Evolutionary conservation across 495 filamentous ascomycete species (phyloP), one percentile per base, ranked within the genome.

Genomic region (Lepraria neglecta): DNA sequence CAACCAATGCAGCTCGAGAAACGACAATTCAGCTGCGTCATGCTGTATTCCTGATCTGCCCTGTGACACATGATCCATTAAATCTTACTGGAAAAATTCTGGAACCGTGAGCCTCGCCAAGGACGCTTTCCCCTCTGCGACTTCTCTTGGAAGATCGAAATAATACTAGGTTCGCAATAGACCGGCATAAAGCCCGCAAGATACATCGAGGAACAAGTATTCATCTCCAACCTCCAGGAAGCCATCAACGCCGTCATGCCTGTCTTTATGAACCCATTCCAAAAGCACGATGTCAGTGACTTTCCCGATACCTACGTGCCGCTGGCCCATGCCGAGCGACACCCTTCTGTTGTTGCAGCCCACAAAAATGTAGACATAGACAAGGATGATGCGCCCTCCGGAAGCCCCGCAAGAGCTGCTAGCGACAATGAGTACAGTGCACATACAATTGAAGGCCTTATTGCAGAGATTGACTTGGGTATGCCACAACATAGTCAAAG

Each of bases 301-400:
- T 81, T 79, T 65, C 74, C 77, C 1, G 74, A 76, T 14, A 79
- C 82, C n/a, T 75, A 80, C 19, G 73, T 83, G 2, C 80, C 80
- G 12, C 69, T 84, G 45, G 68, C 75, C n/a, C 68, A 75, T 59
- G 75, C 72, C 19, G 70, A 72, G 14, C 72, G 69, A 31, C 72
- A 72, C 60, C 60, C 64, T 33, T 72, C 68, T 9, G 46, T 71
- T 24, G 53, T 60, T 42, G 48, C 69, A 38, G 60, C 52, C 17
- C 65, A 71, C 14, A 57, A 76, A 43, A 71, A 74, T 44, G 71
- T 71, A 47, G 71, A 74, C 44, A 72, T 70, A 47, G 43, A 47
- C 59, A 61, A 65, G 28, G 65, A 59, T 27, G 69, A 69, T 28
- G 62, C 67, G 28, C 3, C 38, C n/a, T 27, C 38, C 3, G 2